Percentiles rank a stretch among this genome's conserved stretches.
Evolutionary conservation across 441 rosid species (phyloP).

Genomic region (Eutrema salsugineum): DNA sequence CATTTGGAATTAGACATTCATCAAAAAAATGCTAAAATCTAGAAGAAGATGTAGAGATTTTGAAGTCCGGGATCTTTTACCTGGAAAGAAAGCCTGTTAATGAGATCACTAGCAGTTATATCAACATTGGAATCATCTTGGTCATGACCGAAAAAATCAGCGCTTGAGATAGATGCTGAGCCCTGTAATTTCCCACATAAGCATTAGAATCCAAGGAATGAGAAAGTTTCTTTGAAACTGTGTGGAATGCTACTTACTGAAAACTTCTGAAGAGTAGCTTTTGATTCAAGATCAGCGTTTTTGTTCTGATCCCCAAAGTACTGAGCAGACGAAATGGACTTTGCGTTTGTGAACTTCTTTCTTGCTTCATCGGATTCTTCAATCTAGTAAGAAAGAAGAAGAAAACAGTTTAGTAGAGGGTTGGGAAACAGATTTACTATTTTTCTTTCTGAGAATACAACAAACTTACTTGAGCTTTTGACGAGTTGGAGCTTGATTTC

Average conservation of each 20-base stretch:
- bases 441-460: not conserved
- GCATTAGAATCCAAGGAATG: not conserved
- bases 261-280: constrained; percentile 85
- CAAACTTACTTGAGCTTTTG: constrained; percentile 61
- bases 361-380: constrained; percentile 93
- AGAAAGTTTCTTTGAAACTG: not conserved
- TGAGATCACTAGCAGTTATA: constrained; percentile 82
- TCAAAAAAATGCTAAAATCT: not conserved
- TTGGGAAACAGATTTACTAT: not conserved
- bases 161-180: constrained; percentile 89
- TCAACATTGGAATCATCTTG: constrained; percentile 54
- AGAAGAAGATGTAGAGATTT: not conserved
- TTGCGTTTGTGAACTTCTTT: constrained; percentile 91
- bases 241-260: constrained; percentile 47
- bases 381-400: constrained; percentile 38
- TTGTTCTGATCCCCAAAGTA: constrained; percentile 69
- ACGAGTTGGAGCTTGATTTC: constrained; percentile 60
- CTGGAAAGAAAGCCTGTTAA: constrained; percentile 90
- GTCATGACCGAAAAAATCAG: constrained; percentile 77
- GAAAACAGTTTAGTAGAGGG: not conserved
- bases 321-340: constrained; percentile 92
- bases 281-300: constrained; percentile 57
- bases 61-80: constrained; percentile 30
- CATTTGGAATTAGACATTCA: constrained; percentile 2
- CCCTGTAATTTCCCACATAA: constrained; percentile 40